Evolutionary conservation across 2,329 filamentous ascomycete species (phyloP).

Genomic region (Mollisia scopiformis): DNA sequence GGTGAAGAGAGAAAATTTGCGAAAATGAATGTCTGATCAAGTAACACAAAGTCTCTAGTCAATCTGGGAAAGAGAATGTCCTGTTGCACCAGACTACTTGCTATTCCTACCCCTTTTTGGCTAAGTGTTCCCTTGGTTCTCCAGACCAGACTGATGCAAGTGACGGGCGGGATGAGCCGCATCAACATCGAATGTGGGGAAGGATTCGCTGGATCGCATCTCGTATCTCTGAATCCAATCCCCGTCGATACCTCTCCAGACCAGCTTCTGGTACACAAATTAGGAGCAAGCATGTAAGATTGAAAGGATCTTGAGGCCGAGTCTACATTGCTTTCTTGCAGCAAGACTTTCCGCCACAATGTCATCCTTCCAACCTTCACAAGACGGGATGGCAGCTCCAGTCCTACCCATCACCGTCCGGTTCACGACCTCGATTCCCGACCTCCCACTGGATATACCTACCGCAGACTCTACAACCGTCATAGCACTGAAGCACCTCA

Average conservation of each 20-base stretch:
- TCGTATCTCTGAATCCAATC: neutral
- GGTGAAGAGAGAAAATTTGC: neutral
- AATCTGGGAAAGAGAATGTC: neutral
- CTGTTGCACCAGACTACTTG: neutral
- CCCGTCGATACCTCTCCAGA: neutral
- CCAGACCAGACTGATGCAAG: neutral
- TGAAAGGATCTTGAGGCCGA: neutral
- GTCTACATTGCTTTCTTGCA: neutral
- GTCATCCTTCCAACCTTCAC: neutral
- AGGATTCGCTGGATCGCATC: neutral
- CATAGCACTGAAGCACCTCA: conserved; percentile 78
- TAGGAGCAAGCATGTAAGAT: neutral
- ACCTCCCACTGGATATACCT: conserved; percentile 78
- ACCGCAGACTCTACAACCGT: conserved; percentile 71
- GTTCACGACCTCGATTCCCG: conserved; percentile 84
- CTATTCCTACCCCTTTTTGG: neutral
- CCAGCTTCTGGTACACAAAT: neutral
- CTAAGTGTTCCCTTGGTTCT: neutral
- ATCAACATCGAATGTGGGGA: neutral
- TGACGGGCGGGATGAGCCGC: neutral
- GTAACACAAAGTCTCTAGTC: neutral
- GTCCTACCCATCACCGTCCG: conserved; percentile 71
- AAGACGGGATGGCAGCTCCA: neutral
- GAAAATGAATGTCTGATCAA: neutral
- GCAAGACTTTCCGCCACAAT: neutral